Percentiles rank a stretch among this genome's conserved stretches.
Conservation (phyloP, 805 yeast genomes). For the Metschnikowia cerradonensis region DNA sequence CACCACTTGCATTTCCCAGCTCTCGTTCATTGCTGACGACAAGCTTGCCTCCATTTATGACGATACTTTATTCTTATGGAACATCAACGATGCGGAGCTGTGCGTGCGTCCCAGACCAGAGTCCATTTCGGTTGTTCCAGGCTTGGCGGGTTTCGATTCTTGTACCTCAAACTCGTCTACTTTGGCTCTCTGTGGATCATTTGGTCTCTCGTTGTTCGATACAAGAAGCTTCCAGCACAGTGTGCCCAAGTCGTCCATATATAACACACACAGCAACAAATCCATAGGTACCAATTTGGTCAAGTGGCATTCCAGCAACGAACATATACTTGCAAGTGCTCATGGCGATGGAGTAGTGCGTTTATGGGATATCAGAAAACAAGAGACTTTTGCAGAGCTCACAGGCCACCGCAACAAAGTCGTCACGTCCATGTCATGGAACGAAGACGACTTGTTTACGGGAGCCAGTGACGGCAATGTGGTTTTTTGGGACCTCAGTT, state of each 20-base stretch:
- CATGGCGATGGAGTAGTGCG: slow-evolving; percentile 53
- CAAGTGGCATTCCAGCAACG: slow-evolving; percentile 61
- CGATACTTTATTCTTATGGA: slow-evolving; percentile 75
- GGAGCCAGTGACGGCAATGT: slow-evolving; percentile 65
- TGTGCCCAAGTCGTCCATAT: slow-evolving; percentile 25
- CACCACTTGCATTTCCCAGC: slow-evolving; percentile 24
- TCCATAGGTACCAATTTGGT: slow-evolving; percentile 38
- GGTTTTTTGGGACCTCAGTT: slow-evolving; percentile 59
- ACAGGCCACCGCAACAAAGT: slow-evolving; percentile 50
- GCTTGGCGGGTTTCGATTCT: slow-evolving; percentile 47
- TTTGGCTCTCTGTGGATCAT: slow-evolving; percentile 61
- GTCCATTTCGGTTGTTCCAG: slow-evolving; percentile 47
- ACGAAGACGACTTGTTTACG: slow-evolving; percentile 47
- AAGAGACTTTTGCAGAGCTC: slow-evolving; percentile 49
- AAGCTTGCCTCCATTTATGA: slow-evolving; percentile 61
- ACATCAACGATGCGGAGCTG: slow-evolving; percentile 51
- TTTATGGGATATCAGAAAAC: slow-evolving; percentile 73
- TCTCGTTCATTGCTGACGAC: slow-evolving; percentile 30
- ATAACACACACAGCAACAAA: slow-evolving; percentile 3
- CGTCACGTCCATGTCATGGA: slow-evolving; percentile 62
- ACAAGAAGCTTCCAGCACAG: slow-evolving; percentile 47
- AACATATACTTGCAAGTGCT: slow-evolving; percentile 61
- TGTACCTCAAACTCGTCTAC: slow-evolving; percentile 19
- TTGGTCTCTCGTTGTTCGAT: slow-evolving; percentile 75
- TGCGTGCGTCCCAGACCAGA: slow-evolving; percentile 45